Base-by-base conservation (phyloP, 768 basidiomycete genomes). In the Crepidotus variabilis region DNA sequence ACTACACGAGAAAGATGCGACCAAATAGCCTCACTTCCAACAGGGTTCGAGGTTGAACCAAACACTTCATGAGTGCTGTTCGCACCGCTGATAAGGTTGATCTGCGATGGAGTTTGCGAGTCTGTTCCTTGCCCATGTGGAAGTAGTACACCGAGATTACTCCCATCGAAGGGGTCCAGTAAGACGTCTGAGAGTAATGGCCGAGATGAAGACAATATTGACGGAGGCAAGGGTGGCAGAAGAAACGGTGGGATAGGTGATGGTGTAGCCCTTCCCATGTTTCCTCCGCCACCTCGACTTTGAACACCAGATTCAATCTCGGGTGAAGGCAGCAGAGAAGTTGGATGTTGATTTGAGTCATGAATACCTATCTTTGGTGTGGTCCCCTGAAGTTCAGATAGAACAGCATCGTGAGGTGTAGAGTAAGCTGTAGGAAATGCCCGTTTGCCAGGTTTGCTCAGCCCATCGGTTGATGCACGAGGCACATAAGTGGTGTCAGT, bases 1-100 rank as follows among this genome's bases (percentile, higher is more conserved):
- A 89, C 67, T n/a, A 92, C 85, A 46, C 77, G 78, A 18, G 82
- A 82, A 14, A 92, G 78, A 58, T 86, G 84, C 0, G 78, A 64
- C 90, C 90, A 92, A 50, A 88, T 59, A 6, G 59, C 59, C 22
- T 68, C 65, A 35, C 56, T 63, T 9, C 59, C 64, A 14, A 54
- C 21, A 50, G 52, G 50, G 36, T 49, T 57, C 5, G 58, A 21
- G 33, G 47, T 47, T 23, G 47, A 21, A 24, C 46, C 51, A 54
- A 52, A 35, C 34, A 51, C 55, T 36, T 53, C 52, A 39, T 53
- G 46, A 45, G 54, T 22, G 43, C 28, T 39, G 16, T 63, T 62
- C 11, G 51, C 52, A 24, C 21, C 53, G 36, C 47, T 57, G 10
- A 54, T 49, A 21, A 60, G 51, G 16, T 63, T 63, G 39, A 61